Evolutionary conservation across 2,329 filamentous ascomycete species (phyloP).

Genomic region (Aspergillus ochraceus): DNA sequence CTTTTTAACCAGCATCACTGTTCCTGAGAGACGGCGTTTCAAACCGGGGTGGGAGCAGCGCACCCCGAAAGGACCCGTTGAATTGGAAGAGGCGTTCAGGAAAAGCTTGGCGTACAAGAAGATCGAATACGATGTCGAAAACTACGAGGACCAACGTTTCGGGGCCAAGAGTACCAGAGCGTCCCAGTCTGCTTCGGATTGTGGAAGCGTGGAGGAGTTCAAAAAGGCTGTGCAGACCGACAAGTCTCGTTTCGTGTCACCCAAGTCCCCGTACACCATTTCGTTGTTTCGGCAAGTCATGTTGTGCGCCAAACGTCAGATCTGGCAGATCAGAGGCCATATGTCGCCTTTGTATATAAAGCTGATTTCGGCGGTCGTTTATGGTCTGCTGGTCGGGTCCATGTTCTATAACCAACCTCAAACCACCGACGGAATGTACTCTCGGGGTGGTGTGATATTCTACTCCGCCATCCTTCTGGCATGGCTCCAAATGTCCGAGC

Average conservation of each 20-base stretch:
- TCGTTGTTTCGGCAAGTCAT: slow-evolving; percentile 67
- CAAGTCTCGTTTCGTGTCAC: slow-evolving; percentile 52
- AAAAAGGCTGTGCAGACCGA: slow-evolving; percentile 61
- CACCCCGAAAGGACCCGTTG: slow-evolving; percentile 64
- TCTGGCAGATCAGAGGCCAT: slow-evolving; percentile 74
- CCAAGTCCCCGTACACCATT: slow-evolving; percentile 72
- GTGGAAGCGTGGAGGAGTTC: slow-evolving; percentile 46
- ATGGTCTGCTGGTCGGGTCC: slow-evolving; percentile 69
- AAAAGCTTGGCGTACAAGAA: slow-evolving; percentile 58
- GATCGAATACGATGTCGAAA: slow-evolving; percentile 58
- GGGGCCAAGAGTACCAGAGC: slow-evolving; percentile 42
- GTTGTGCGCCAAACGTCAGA: slow-evolving; percentile 62
- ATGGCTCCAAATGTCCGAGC: slow-evolving; percentile 71
- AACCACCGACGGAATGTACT: slow-evolving; percentile 59
- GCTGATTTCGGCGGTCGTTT: slow-evolving; percentile 69
- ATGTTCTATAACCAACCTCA: slow-evolving; percentile 67
- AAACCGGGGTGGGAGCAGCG: slow-evolving; percentile 61
- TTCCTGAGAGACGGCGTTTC: slow-evolving; percentile 66
- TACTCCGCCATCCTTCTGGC: slow-evolving; percentile 62
- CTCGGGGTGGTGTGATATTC: slow-evolving; percentile 60
- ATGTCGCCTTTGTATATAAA: slow-evolving; percentile 70
- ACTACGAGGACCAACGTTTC: slow-evolving; percentile 51
- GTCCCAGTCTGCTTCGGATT: slow-evolving; percentile 43
- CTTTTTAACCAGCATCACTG: slow-evolving; percentile 70
- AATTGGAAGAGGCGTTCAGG: slow-evolving; percentile 66